Evolutionary conservation across 1,284 basidiomycete species (phyloP).

Genomic region (Sporisorium sorghi): DNA sequence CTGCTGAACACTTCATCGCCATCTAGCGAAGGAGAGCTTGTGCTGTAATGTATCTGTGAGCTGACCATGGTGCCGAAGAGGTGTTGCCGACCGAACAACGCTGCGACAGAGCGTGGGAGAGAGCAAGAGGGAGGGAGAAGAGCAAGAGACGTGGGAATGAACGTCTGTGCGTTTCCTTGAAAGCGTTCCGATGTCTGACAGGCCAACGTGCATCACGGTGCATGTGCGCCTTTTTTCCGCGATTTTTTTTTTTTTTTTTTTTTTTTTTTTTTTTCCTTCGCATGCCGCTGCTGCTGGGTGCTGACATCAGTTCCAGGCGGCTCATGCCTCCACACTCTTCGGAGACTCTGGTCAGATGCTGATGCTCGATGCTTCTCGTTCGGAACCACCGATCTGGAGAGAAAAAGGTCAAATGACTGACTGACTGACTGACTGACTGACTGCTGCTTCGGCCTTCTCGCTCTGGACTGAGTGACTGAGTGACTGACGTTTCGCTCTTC

Average conservation of each 20-base stretch:
- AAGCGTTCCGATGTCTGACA: conserved; percentile 14
- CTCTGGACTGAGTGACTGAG: background rate
- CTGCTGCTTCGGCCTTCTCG: background rate
- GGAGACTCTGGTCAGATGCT: conserved; percentile 2
- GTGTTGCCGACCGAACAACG: no score
- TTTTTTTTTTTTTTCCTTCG: background rate
- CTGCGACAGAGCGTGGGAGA: background rate
- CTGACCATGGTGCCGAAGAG: no score
- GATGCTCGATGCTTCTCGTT: background rate
- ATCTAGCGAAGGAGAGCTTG: no score
- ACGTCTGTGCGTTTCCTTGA: conserved; percentile 1
- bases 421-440: background rate
- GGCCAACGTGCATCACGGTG: conserved; percentile 16
- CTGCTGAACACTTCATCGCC: background rate
- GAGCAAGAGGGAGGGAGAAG: background rate
- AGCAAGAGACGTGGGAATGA: background rate
- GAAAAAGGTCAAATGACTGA: conserved; percentile 12
- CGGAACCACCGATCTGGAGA: conserved; percentile 13
- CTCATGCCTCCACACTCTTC: conserved; percentile 12
- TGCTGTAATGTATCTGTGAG: no score
- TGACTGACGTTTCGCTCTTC: background rate
- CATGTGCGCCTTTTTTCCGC: background rate
- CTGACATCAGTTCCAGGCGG: conserved; percentile 17
- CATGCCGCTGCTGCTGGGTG: background rate
- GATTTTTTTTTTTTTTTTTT: background rate